Evolutionary conservation across 2,329 filamentous ascomycete genomes (phyloP).

Genomic region (Fusarium chuoi): DNA sequence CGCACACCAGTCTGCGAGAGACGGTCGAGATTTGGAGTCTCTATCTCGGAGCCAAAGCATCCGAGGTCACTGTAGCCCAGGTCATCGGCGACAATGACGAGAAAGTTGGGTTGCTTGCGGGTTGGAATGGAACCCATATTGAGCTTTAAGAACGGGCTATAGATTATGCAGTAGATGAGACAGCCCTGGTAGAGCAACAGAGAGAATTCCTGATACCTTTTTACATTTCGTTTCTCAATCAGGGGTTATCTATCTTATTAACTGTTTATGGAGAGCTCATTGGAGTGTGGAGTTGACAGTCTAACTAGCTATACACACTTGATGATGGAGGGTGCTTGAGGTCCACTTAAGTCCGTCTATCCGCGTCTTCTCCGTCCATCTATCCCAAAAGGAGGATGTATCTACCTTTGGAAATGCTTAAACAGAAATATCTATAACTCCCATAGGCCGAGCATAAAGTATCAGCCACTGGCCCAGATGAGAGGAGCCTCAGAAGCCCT

Average conservation of each 20-base stretch:
- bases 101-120: constrained; percentile 39
- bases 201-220: not conserved
- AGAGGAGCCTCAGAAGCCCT: not conserved
- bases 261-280: not conserved
- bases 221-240: not conserved
- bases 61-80: constrained; percentile 42
- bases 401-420: not conserved
- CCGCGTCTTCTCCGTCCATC: not conserved
- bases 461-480: too few species aligned
- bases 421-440: not conserved
- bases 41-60: constrained; percentile 66
- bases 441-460: not conserved
- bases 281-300: not conserved
- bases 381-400: not conserved
- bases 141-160: not conserved
- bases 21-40: constrained; percentile 65
- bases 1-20: constrained; percentile 59
- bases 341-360: constrained; percentile 3
- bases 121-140: constrained; percentile 48
- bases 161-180: not conserved
- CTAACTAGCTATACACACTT: not conserved
- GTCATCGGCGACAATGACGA: constrained; percentile 45
- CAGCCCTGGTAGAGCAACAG: not conserved
- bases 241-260: not conserved
- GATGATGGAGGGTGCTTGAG: not conserved